phyloP scores from a whole-genome alignment of 345 rosid genomes.

The Salix udensis region DNA sequence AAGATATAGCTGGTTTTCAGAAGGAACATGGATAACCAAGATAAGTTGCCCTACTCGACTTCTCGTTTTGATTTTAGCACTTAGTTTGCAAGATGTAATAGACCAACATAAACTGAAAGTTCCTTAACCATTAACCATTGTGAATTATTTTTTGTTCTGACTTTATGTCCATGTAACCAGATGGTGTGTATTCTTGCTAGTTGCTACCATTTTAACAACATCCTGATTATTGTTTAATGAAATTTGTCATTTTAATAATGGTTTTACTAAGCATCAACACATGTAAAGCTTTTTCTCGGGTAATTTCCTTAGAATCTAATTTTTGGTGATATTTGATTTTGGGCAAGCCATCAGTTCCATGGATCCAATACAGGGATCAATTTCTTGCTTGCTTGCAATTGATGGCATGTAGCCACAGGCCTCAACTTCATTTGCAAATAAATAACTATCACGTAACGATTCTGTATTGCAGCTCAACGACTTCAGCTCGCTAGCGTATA shows the following conservation, averaged over 20 bases:
- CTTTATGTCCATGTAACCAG: neutral
- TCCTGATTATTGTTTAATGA: neutral
- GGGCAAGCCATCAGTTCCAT: neutral
- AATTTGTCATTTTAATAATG: neutral
- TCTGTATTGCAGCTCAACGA: conserved; percentile 71
- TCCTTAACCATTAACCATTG: neutral
- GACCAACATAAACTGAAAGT: neutral
- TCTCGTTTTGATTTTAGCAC: neutral
- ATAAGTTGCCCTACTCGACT: neutral
- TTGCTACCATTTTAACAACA: neutral
- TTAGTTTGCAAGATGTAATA: neutral
- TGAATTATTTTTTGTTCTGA: neutral
- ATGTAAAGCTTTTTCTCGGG: neutral
- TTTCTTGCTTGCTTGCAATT: neutral
- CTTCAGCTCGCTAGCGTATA: conserved; percentile 98
- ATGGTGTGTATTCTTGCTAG: neutral
- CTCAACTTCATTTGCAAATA: neutral
- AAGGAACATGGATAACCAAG: neutral
- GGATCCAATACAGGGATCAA: neutral
- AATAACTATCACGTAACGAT: conserved; percentile 1
- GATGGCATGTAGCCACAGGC: neutral
- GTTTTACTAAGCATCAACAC: neutral
- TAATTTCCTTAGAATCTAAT: neutral
- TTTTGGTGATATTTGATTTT: neutral
- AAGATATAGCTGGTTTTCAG: neutral